These are phyloP conservation scores for Salvia splendens DNA, from an alignment of 257 asterid species.

Conservation along the genomic window DNA sequence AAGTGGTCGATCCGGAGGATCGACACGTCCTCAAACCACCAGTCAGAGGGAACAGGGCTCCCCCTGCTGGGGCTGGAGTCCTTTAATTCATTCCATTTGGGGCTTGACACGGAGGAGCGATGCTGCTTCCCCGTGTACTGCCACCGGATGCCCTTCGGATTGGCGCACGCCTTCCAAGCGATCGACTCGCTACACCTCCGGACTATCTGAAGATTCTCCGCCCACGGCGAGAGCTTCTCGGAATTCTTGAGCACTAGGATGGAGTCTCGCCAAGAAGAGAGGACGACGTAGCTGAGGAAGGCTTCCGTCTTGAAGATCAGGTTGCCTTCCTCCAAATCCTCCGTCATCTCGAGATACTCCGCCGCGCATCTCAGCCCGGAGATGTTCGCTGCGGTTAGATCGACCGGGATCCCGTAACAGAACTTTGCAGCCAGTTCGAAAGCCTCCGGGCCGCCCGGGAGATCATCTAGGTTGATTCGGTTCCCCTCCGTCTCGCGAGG, in stretches of 20 bases:
- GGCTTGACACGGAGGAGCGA: constrained; percentile 62
- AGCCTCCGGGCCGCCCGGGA: constrained; percentile 89
- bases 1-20: constrained; percentile 86
- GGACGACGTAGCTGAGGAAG: constrained; percentile 87
- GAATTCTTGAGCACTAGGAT: constrained; percentile 73
- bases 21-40: constrained; percentile 97
- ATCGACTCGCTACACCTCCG: constrained; percentile 92
- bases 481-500: constrained; percentile 55
- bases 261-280: constrained; percentile 97
- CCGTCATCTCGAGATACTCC: constrained; percentile 93
- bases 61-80: constrained; percentile 72
- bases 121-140: constrained; percentile 72
- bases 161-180: constrained; percentile 98
- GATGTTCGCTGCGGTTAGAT: constrained; percentile 74
- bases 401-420: constrained; percentile 92
- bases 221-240: constrained; percentile 92
- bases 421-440: constrained; percentile 91
- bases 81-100: constrained; percentile 75
- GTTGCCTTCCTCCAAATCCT: constrained; percentile 95
- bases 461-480: constrained; percentile 58
- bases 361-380: constrained; percentile 95
- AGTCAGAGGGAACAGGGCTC: constrained; percentile 81
- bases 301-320: constrained; percentile 95
- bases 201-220: constrained; percentile 89
- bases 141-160: constrained; percentile 95